Conservation (phyloP, 805 yeast genomes). For the Phaffomyces opuntiae region DNA sequence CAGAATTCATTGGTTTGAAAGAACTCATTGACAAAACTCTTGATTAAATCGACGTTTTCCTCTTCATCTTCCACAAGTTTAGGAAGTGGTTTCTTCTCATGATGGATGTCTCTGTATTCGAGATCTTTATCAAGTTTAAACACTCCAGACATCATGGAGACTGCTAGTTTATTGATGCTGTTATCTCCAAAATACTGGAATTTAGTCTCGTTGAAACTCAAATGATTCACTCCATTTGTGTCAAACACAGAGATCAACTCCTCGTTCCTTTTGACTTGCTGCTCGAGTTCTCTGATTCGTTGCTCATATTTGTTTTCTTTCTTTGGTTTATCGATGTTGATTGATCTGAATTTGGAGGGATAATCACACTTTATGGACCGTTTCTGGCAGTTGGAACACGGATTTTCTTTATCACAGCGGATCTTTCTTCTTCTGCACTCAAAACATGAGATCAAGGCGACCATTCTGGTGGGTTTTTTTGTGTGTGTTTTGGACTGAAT, state of each 20-base stretch:
- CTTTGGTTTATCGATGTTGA: slow-evolving; percentile 7
- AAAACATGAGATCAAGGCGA: slow-evolving; percentile 18
- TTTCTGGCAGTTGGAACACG: slow-evolving; percentile 15
- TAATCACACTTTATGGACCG: slow-evolving; percentile 13
- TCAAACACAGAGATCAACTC: slow-evolving; percentile 21
- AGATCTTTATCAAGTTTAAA: not conserved
- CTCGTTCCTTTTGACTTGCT: slow-evolving; percentile 11
- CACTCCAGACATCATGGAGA: slow-evolving; percentile 1
- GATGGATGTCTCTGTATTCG: not conserved
- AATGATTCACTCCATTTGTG: slow-evolving; percentile 5
- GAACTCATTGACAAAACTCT: slow-evolving; percentile 8
- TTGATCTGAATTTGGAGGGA: slow-evolving; percentile 20
- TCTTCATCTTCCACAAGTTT: slow-evolving; percentile 2
- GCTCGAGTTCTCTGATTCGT: slow-evolving; percentile 16
- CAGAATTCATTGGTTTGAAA: slow-evolving; percentile 9
- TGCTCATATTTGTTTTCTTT: slow-evolving; percentile 1
- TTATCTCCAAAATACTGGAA: slow-evolving; percentile 10
- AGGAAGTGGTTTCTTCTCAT: slow-evolving; percentile 10
- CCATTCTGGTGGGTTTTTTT: slow-evolving; percentile 5
- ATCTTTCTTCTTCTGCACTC: slow-evolving; percentile 23
- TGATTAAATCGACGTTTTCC: slow-evolving; percentile 8
- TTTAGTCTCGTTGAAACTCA: not conserved
- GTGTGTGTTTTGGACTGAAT: too few relatives aligned
- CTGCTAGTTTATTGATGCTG: slow-evolving; percentile 11
- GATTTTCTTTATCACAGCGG: slow-evolving; percentile 14